Base-by-base conservation (phyloP, 2,329 filamentous ascomycete species). In the Penicillium polonicum region DNA sequence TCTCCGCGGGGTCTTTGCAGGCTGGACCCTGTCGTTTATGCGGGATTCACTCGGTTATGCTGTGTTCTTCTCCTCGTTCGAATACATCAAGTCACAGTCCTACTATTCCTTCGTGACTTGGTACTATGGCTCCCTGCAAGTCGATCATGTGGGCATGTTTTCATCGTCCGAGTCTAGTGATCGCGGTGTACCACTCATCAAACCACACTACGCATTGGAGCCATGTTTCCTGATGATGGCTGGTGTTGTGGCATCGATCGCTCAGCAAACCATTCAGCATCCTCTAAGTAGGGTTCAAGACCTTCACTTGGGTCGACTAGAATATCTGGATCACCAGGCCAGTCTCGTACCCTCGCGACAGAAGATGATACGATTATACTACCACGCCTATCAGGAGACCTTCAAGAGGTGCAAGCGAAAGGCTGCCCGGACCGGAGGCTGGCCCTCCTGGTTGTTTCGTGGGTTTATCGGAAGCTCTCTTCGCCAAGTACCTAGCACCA, bases 131-230 rank as follows among this genome's bases (percentile, higher is more conserved):
- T 72, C 71, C 17, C 65, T 76, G 29, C 69, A 65, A 43, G 62
- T 60, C 31, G 64, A 64, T 43, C 65, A 60, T 25, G 63, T 72
- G 48, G 72, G 69, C 36, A 64, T 56, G 48, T 60, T 74, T 44
- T 71, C 66, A 4, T 65, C 66, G 15, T 58, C 64, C 17, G 59
- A 61, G n/a, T 64, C 63, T 27, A 65, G 68, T 57, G 62, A 71
- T 48, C 70, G 67, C 25, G 72, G 75, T 56, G 66, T 78, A 45
- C 67, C 74, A 53, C 52, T 82, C 9, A 86, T 88, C 58, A 80
- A 78, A 55, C 85, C 85, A 4, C 84, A 88, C 66, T 88, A 86
- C 70, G 78, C 83, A 48, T 71, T 88, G 36, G 85, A 88, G 62
- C 85, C 85, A 4, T 76, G 77, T 21, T 88, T 88, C 64, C 73